Base-by-base conservation (phyloP, 176 grass and related monocot genomes). In the Triticum monococcum region DNA sequence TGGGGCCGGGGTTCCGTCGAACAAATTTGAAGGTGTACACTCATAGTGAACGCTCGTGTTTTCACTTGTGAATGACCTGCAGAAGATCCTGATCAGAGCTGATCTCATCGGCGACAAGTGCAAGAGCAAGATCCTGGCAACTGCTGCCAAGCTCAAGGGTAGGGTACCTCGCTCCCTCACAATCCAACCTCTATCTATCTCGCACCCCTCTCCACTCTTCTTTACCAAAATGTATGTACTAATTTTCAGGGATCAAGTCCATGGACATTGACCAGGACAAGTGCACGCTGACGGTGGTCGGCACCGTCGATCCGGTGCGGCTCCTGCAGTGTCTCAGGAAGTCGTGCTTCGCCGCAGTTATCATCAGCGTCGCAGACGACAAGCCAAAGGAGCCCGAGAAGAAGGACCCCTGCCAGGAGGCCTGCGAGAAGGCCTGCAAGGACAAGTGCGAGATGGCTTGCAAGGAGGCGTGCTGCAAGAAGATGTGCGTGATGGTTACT, bases 241-340 rank as follows among this genome's bases (percentile, higher is more conserved):
- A 45, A 45, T 45, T 45, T 45, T 45, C 41, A 45, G 41, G 41
- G 41, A 45, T 45, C 41, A 45, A 45, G 41, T 45, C 41, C 0
- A 45, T 45, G 41, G 41, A 45, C 11, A 45, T 45, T 45, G 92
- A 94, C n/a, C 3, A 2, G 0, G 94, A 90, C 12, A 97, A 94
- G 56, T 60, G 81, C 83, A 92, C 83, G 20, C 86, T 97, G 84
- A 97, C 90, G 32, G 92, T 97, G 87, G 66, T 90, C 5, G 91
- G 94, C 1, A 10, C 31, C 5, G 90, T 83, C 0, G 94, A 97
- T 64, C 92, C 94, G 5, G 89, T 92, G 32, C 8, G 72, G 69
- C 25, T 97, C 6, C 64, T 86, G 43, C 64, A 33, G 3, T 43
- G 4, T 54, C 90, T 94, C 3, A 89, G 63, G 86, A 90, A 97